phyloP scores from a whole-genome alignment of 352 stramenopile species.

The Phytophthora foliorum region DNA sequence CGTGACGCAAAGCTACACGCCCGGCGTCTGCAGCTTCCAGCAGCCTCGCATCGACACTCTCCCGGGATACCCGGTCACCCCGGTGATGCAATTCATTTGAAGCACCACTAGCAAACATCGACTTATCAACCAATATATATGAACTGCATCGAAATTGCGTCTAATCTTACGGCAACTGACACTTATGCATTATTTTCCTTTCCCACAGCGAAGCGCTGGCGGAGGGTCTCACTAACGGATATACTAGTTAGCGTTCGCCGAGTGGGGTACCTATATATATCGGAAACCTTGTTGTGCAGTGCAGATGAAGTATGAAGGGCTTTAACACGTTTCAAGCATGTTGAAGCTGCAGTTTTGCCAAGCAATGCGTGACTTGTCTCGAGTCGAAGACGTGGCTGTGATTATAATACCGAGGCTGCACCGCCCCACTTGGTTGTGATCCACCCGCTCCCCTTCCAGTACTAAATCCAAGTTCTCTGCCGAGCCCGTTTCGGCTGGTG shows the following conservation, averaged over 20 bases:
- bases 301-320: too few relatives aligned
- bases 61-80: conserved; percentile 28
- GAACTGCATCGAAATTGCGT: too few relatives aligned
- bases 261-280: too few relatives aligned
- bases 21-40: conserved; percentile 53
- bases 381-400: conserved; percentile 3
- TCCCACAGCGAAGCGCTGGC: too few relatives aligned
- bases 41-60: conserved; percentile 24
- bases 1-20: conserved; percentile 63
- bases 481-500: conserved; percentile 1
- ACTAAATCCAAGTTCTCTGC: conserved; percentile 14
- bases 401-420: conserved; percentile 1
- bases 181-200: too few relatives aligned
- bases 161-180: too few relatives aligned
- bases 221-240: too few relatives aligned
- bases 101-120: background rate
- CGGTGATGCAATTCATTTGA: conserved; percentile 26
- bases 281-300: too few relatives aligned
- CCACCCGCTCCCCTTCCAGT: conserved; percentile 6
- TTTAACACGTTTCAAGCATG: too few relatives aligned
- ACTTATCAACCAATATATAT: conserved; percentile 13
- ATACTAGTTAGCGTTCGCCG: too few relatives aligned
- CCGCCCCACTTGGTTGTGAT: conserved; percentile 8
- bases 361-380: conserved; percentile 22
- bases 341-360: conserved; percentile 18